phyloP scores from a whole-genome alignment of 495 filamentous ascomycete genomes.

The Clohesyomyces aquaticus region DNA sequence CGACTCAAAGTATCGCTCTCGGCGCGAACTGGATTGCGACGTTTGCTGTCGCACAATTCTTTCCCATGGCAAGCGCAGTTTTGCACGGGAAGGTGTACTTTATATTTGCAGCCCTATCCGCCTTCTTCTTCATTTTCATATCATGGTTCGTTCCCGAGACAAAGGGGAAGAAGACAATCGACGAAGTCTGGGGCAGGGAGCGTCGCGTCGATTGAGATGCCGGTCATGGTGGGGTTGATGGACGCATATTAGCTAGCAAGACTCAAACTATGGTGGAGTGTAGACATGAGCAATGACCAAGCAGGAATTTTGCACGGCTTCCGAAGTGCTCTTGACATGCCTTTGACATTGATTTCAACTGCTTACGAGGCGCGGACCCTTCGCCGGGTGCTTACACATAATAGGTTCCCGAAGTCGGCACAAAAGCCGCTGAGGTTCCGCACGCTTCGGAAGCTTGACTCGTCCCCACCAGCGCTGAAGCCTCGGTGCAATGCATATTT shows the following conservation, averaged over 20 bases:
- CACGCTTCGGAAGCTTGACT: constrained; percentile 13
- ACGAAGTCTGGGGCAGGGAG: constrained; percentile 85
- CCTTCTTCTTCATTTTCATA: constrained; percentile 67
- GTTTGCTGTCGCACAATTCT: constrained; percentile 89
- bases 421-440: constrained; percentile 13
- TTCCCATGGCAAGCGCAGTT: constrained; percentile 78
- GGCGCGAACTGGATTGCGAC: constrained; percentile 90
- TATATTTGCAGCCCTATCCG: constrained; percentile 76
- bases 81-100: constrained; percentile 85
- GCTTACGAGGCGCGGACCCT: constrained; percentile 24
- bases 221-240: not conserved
- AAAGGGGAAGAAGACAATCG: constrained; percentile 73
- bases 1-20: constrained; percentile 81
- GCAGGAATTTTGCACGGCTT: not conserved
- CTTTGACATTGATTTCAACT: constrained; percentile 24
- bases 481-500: constrained; percentile 28
- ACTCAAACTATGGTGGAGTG: too few relatives aligned
- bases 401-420: constrained; percentile 18
- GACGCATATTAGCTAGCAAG: not conserved
- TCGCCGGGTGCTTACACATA: constrained; percentile 5
- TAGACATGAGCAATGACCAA: too few relatives aligned
- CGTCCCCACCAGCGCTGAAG: not conserved
- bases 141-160: constrained; percentile 78
- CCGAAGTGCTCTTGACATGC: not conserved
- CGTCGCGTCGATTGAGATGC: constrained; percentile 48